phyloP scores from a whole-genome alignment of 2,329 filamentous ascomycete genomes.

The Zasmidium angulare region DNA sequence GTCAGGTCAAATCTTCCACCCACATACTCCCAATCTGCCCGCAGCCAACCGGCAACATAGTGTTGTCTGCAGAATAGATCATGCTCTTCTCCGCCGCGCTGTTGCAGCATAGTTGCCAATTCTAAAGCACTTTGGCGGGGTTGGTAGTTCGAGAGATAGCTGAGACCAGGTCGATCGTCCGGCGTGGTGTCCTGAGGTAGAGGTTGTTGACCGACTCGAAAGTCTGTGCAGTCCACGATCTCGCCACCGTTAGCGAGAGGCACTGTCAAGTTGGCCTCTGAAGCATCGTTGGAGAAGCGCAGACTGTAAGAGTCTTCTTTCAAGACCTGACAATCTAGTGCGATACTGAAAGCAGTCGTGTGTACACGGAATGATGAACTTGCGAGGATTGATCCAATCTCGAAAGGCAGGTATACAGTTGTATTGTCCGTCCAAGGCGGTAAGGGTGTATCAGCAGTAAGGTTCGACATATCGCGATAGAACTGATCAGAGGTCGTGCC shows the following conservation, averaged over 20 bases:
- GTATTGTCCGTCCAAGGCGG: constrained; percentile 52
- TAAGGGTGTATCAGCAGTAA: constrained; percentile 43
- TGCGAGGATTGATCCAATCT: constrained; percentile 9
- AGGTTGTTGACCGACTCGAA: no score
- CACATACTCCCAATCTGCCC: constrained; percentile 20
- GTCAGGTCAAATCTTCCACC: neutral
- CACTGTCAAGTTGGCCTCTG: neutral
- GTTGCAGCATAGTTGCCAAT: constrained; percentile 7
- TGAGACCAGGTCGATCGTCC: no score
- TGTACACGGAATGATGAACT: constrained; percentile 18
- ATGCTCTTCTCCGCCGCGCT: constrained; percentile 1
- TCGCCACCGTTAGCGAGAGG: neutral
- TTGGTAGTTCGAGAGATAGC: neutral
- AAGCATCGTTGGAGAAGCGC: constrained; percentile 5
- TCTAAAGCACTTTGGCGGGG: constrained; percentile 11
- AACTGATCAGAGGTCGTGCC: constrained; percentile 40
- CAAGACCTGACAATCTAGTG: constrained; percentile 37
- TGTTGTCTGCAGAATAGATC: constrained; percentile 22
- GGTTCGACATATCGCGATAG: constrained; percentile 48
- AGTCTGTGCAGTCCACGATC: neutral
- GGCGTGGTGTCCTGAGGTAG: no score
- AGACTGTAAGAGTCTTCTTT: constrained; percentile 25
- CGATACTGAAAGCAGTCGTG: constrained; percentile 38
- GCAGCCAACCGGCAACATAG: constrained; percentile 32
- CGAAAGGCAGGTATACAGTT: constrained; percentile 52